Evolutionary conservation across 495 filamentous ascomycete genomes (phyloP), one percentile per base, ranked within the genome.

Genomic region (Corynascus novoguineensis): DNA sequence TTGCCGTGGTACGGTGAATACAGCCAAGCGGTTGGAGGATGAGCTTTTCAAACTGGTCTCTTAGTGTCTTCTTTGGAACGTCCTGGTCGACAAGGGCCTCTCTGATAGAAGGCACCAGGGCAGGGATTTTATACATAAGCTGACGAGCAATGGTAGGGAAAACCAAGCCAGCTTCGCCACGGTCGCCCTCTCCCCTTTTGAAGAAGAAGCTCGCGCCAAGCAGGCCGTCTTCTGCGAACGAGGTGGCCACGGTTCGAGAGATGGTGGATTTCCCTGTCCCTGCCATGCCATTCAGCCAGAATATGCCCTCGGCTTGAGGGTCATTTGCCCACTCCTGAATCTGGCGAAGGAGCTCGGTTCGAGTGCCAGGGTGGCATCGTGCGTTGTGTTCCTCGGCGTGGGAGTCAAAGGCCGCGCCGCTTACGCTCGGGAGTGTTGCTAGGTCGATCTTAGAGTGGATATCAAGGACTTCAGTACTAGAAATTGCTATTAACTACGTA

Each of bases 181-280:
- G 65, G 51, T 81, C 74, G 1, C 67, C 65, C 22, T 75, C 72
- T 17, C 75, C 73, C 57, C 70, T 71, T 34, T 75, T 77, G 62
- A 83, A 83, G 67, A 83, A 80, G 64, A 81, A 81, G 59, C 70
- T 78, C 0, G 64, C 69, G 27, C 65, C 65, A 19, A 70, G 71
- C 12, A 60, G 22, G 47, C n/a, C 10, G 50, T 32, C 0, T 49
- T 22, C 0, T 42, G 46, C 45, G 71, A 61, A 10, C 38, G 42
- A 5, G 53, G 24, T 8, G 10, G 75, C 74, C 1, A 77, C 57
- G 6, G 74, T 76, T 19, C 67, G 69, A 8, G 74, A 63, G 27
- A 77, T 71, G 28, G 74, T 77, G 11, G 75, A 78, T 53, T 77
- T 77, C 24, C 75, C 75, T 11, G 69, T 77, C 7, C 75, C 74